phyloP scores from a whole-genome alignment of 1,284 basidiomycete genomes.

The Boletus albobrunnescens region DNA sequence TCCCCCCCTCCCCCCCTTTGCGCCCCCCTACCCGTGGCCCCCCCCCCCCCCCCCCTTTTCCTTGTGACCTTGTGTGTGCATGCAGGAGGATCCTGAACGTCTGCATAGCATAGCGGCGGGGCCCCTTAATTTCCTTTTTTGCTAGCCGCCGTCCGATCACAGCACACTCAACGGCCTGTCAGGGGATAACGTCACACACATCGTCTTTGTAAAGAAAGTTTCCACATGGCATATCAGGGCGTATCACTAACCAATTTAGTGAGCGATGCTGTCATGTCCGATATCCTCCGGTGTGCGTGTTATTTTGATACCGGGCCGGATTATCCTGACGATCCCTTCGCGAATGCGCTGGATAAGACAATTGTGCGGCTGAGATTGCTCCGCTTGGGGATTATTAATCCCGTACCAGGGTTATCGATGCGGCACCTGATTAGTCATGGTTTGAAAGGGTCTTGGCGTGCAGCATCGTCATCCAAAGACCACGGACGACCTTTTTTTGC shows the following conservation, averaged over 20 bases:
- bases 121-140: conserved; percentile 23
- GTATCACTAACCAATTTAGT: conserved; percentile 17
- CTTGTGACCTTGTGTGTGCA: too few species aligned
- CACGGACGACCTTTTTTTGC: conserved; percentile 14
- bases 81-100: too few species aligned
- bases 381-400: conserved; percentile 29
- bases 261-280: conserved; percentile 25
- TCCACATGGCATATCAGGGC: conserved; percentile 30
- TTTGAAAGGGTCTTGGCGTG: conserved; percentile 20
- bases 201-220: conserved; percentile 1
- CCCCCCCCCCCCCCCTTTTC: too few species aligned
- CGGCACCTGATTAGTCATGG: conserved; percentile 10
- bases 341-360: conserved; percentile 23
- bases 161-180: conserved; percentile 8
- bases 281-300: conserved; percentile 23
- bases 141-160: conserved; percentile 1
- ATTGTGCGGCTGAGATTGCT: conserved; percentile 16
- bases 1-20: too few species aligned
- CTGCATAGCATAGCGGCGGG: too few species aligned
- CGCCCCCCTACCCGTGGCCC: too few species aligned
- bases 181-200: conserved; percentile 10
- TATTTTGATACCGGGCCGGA: conserved; percentile 28
- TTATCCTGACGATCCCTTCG: conserved; percentile 36
- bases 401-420: conserved; percentile 24
- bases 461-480: conserved; percentile 3